A percentile compares a stretch with the other conserved stretches of the same genome.
phyloP scores from a whole-genome alignment of 2,329 filamentous ascomycete species.

The Dothiorella sarmentorum region DNA sequence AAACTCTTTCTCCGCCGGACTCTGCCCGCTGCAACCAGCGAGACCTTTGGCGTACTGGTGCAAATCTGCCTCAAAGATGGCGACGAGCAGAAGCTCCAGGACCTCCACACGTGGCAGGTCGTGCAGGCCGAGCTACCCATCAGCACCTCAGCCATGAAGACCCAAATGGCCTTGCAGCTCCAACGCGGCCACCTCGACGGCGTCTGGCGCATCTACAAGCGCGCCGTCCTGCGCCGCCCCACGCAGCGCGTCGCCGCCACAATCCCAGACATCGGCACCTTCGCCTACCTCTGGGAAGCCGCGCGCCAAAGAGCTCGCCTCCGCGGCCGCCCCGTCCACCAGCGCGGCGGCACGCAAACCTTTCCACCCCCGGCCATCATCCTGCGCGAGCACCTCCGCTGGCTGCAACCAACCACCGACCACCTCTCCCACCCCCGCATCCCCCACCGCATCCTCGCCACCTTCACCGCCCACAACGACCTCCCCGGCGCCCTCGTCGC shows the following conservation, averaged over 20 bases:
- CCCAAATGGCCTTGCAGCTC: slow-evolving; percentile 31
- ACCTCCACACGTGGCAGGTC: slow-evolving; percentile 29
- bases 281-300: slow-evolving; percentile 4
- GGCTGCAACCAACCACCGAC: neutral
- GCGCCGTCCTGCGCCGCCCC: neutral
- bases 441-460: slow-evolving; percentile 31
- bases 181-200: slow-evolving; percentile 30
- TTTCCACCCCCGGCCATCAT: neutral
- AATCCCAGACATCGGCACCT: neutral
- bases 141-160: slow-evolving; percentile 32
- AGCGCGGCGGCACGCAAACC: neutral
- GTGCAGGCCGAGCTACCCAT: slow-evolving; percentile 23
- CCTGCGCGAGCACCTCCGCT: neutral
- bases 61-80: slow-evolving; percentile 28
- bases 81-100: slow-evolving; percentile 36
- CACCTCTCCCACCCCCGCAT: slow-evolving; percentile 23
- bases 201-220: slow-evolving; percentile 23
- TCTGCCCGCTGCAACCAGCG: slow-evolving; percentile 28
- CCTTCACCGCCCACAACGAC: slow-evolving; percentile 34
- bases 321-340: neutral
- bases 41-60: slow-evolving; percentile 33
- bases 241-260: neutral
- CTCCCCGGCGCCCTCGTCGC: slow-evolving; percentile 34
- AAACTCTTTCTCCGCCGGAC: neutral
- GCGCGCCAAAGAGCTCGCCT: neutral